Evolutionary conservation across 306 rosid genomes (phyloP), one percentile per base, ranked within the genome.

Genomic region (Geum urbanum): DNA sequence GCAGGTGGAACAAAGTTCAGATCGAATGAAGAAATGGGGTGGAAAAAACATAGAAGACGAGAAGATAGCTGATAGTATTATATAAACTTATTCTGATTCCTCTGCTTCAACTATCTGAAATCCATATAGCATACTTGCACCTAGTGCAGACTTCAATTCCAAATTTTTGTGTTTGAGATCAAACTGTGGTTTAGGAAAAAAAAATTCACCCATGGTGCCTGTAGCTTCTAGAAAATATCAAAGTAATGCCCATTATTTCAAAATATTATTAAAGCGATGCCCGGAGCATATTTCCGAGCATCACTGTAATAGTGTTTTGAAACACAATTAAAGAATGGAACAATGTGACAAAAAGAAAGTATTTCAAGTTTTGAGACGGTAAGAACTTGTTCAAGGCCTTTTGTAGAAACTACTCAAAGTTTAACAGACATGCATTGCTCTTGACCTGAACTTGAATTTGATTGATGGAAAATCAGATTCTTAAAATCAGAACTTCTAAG

Each of bases 11-110:
- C 75, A 83, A 79, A 64, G 83, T 5, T 39, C 74, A 1, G 80
- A 80, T 46, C 81, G 87, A 15, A 69, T 85, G 90, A 50, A 71
- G 72, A 82, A 37, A 63, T 85, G 90, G 90, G 83, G 85, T 27
- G 90, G 87, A 16, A 83, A 80, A 56, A 73, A 75, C 14, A 27
- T 76, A 15, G 32, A 74, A 39, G 22, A 4, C 5, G 79, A 63
- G 63, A 58, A 68, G 37, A 43, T 37, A 12, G 63, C 8, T 5
- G 75, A 41, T 13, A 22, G 63, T 43, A 37, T 46, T 22, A 64
- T 57, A 39, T 79, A 75, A 49, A 4, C 50, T 41, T 13, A 12
- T 60, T 12, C 12, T n/a, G 57, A 20, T 68, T 40, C 20, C 51
- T 48, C 44, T 4, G 9, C 2, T 63, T 8, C 43, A 44, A 19